Base-by-base conservation (phyloP, 2,329 filamentous ascomycete species). In the Xylaria polymorpha region DNA sequence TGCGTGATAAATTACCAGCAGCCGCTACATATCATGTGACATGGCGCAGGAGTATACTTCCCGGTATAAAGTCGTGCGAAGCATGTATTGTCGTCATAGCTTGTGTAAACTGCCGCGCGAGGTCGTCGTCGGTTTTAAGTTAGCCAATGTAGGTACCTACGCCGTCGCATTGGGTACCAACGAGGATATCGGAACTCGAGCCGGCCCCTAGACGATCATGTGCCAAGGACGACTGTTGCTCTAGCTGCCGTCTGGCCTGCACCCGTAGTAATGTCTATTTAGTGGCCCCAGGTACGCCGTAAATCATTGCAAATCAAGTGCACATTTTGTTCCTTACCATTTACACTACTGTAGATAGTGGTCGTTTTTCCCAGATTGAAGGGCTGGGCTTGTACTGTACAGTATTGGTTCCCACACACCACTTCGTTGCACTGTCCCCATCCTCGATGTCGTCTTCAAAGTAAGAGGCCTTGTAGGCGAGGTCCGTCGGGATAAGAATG, bases 1-100 rank as follows among this genome's bases (percentile, higher is more conserved):
- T 53, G 67, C 61, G 61, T 68, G 64, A 66, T 65, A 62, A 56
- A 65, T 75, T 63, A 64, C 67, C 67, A 59, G 64, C 66, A 70
- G 61, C 61, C 44, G 12, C 25, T 51, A 43, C 8, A 51, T 43
- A 61, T 71, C 67, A 72, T 68, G 64, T 71, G 74, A 74, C 63
- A 50, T 61, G 43, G 62, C 44, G 66, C 59, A 41, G 32, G 50
- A 56, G 37, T 44, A 59, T 29, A 43, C n/a, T 8, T 35, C 9
- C n/a, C n/a, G 3, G 18, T 43, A 25, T 57, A 51, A 57, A 29
- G 37, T 48, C 57, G 35, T 35, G 35, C 22, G 25, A 60, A 35
- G 20, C 60, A 41, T 53, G 41, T 15, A 14, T 20, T 5, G 39
- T 48, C 18, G 35, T 58, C 14, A 22, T 59, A 9, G 25, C 18